Evolutionary conservation across 2,329 filamentous ascomycete genomes (phyloP).

Genomic region (Alternaria arbusti): DNA sequence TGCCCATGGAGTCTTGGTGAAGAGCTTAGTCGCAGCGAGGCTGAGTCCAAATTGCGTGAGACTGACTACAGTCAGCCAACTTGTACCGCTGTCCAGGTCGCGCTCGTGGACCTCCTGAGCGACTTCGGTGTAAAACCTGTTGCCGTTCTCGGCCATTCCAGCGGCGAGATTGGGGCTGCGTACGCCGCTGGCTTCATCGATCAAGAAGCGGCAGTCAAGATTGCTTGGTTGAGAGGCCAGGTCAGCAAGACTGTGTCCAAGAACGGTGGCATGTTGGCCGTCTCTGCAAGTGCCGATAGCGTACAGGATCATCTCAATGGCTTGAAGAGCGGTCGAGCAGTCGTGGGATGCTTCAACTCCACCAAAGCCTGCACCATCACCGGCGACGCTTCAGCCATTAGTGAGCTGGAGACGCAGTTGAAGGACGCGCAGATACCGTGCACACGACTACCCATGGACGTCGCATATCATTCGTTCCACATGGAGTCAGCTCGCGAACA

Average conservation of each 20-base stretch:
- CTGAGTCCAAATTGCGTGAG: conserved; percentile 3
- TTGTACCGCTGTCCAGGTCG: conserved; percentile 27
- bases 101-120: conserved; percentile 22
- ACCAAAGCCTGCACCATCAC: conserved; percentile 53
- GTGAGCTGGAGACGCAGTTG: conserved; percentile 25
- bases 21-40: conserved; percentile 4
- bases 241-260: conserved; percentile 4
- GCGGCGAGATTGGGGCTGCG: conserved; percentile 31
- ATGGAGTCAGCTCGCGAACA: conserved; percentile 33
- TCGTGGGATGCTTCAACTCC: conserved; percentile 45
- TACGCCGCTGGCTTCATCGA: conserved; percentile 12
- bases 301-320: background rate
- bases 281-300: background rate
- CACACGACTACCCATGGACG: conserved; percentile 4
- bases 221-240: conserved; percentile 7
- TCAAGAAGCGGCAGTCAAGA: conserved; percentile 8
- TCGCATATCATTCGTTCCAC: conserved; percentile 53
- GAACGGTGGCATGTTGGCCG: conserved; percentile 8
- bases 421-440: conserved; percentile 6
- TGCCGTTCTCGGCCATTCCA: conserved; percentile 26
- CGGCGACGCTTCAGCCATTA: conserved; percentile 51
- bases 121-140: conserved; percentile 12
- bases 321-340: background rate
- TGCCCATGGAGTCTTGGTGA: conserved; percentile 7
- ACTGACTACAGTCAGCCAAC: conserved; percentile 22